A percentile compares a stretch with the other conserved stretches of the same genome.
Conservation (phyloP, 306 rosid species). For the Vigna trinervia region DNA sequence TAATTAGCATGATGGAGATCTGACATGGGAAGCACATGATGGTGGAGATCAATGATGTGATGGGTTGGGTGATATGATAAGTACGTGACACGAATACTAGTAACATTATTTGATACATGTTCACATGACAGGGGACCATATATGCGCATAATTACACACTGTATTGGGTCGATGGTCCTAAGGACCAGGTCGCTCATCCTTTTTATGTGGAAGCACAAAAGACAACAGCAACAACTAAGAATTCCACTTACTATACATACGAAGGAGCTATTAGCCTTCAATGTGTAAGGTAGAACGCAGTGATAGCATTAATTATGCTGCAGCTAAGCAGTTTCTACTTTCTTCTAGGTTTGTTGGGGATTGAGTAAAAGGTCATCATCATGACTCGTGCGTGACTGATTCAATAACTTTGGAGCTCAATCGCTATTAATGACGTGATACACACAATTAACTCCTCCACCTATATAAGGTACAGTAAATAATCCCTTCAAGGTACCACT, state of each 20-base stretch:
- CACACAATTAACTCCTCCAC: background rate
- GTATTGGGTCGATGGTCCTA: conserved; percentile 48
- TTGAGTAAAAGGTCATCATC: conserved; percentile 25
- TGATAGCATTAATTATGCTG: conserved; percentile 34
- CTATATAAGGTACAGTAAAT: background rate
- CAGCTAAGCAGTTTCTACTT: conserved; percentile 33
- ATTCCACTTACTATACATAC: conserved; percentile 33
- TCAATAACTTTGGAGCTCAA: conserved; percentile 20
- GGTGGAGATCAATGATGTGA: conserved; percentile 58
- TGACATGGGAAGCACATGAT: conserved; percentile 60
- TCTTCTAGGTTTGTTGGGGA: conserved; percentile 39
- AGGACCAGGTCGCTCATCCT: conserved; percentile 36
- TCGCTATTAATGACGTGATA: background rate
- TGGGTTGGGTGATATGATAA: conserved; percentile 66
- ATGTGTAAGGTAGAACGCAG: conserved; percentile 32
- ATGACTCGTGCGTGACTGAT: conserved; percentile 30
- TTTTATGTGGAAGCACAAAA: conserved; percentile 47
- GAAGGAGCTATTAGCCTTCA: conserved; percentile 33
- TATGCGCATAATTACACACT: conserved; percentile 38
- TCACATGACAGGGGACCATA: conserved; percentile 75
- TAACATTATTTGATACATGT: conserved; percentile 53
- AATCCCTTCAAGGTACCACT: background rate
- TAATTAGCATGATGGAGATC: conserved; percentile 54
- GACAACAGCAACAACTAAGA: conserved; percentile 45
- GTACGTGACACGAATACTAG: conserved; percentile 52